These are phyloP conservation scores for Echinosophora koreensis DNA, from an alignment of 306 rosid species.

Conservation along the genomic window DNA sequence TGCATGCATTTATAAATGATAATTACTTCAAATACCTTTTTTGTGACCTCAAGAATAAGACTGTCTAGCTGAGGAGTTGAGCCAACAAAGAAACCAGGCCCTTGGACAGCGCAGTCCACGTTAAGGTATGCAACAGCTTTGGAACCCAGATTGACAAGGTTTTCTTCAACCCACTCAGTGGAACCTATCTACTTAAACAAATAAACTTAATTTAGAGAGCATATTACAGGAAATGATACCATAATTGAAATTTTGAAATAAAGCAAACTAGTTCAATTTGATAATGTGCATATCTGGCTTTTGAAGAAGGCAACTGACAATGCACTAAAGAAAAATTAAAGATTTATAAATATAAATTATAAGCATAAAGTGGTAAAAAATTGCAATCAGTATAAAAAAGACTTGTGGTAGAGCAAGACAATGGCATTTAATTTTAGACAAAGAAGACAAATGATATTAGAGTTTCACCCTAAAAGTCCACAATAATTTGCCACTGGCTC, in stretches of 20 bases:
- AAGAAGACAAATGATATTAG: not conserved
- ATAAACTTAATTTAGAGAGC: constrained; percentile 42
- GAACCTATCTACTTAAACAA: constrained; percentile 79
- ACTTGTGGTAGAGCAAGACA: not conserved
- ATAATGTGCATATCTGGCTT: constrained; percentile 15
- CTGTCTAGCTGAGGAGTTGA: constrained; percentile 95
- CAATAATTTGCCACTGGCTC: constrained; percentile 15
- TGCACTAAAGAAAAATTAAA: not conserved
- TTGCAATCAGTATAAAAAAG: not conserved
- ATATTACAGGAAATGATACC: constrained; percentile 28
- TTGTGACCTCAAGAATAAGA: constrained; percentile 78
- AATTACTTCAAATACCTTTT: constrained; percentile 58
- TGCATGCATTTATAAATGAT: not conserved
- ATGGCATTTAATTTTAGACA: not conserved
- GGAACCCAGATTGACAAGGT: constrained; percentile 77
- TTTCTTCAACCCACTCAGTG: constrained; percentile 98
- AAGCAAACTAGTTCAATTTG: constrained; percentile 32
- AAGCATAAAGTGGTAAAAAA: constrained; percentile 19
- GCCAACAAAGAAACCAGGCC: constrained; percentile 83
- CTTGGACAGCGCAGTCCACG: constrained; percentile 97
- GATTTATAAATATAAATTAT: not conserved
- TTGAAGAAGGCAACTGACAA: constrained; percentile 39
- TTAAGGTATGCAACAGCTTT: constrained; percentile 93
- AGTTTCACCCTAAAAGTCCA: not conserved
- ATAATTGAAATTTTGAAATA: constrained; percentile 29